A percentile compares a stretch with the other conserved stretches of the same genome.
Conservation (phyloP, 2,329 filamentous ascomycete species). For the Cryphonectria radicalis region DNA sequence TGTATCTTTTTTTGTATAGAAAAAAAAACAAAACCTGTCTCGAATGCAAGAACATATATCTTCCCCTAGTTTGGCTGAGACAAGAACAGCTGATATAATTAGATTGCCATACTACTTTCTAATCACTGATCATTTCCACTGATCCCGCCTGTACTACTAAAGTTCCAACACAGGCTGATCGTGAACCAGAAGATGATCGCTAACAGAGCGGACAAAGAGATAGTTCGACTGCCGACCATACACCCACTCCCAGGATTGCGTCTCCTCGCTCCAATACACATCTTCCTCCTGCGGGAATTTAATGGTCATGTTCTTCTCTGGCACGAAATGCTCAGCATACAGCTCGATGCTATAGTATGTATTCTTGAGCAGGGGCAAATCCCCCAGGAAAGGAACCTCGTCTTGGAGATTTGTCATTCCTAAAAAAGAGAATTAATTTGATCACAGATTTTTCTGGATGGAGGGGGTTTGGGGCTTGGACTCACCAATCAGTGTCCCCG, state of each 20-base stretch:
- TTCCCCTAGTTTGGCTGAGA: no score
- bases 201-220: conserved; percentile 40
- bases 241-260: conserved; percentile 52
- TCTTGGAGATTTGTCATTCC: conserved; percentile 57
- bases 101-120: no score
- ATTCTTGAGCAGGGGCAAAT: conserved; percentile 48
- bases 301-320: conserved; percentile 48
- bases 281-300: conserved; percentile 56
- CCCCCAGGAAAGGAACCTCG: conserved; percentile 50
- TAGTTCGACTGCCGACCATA: conserved; percentile 52
- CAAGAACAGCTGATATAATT: no score
- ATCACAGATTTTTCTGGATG: neutral
- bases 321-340: conserved; percentile 51
- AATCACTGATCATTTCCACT: no score
- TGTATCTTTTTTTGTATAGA: no score
- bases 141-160: neutral
- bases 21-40: no score
- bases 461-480: conserved; percentile 4
- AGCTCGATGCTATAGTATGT: conserved; percentile 57
- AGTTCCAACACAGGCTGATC: conserved; percentile 11
- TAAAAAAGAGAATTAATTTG: conserved; percentile 29
- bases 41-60: no score
- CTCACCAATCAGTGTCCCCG: conserved; percentile 52
- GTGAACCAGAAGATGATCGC: neutral
- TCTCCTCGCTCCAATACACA: conserved; percentile 49